A percentile compares a stretch with the other conserved stretches of the same genome.
Evolutionary conservation across 768 basidiomycete genomes (phyloP).

Genomic region (Daedaleopsis sinensis): DNA sequence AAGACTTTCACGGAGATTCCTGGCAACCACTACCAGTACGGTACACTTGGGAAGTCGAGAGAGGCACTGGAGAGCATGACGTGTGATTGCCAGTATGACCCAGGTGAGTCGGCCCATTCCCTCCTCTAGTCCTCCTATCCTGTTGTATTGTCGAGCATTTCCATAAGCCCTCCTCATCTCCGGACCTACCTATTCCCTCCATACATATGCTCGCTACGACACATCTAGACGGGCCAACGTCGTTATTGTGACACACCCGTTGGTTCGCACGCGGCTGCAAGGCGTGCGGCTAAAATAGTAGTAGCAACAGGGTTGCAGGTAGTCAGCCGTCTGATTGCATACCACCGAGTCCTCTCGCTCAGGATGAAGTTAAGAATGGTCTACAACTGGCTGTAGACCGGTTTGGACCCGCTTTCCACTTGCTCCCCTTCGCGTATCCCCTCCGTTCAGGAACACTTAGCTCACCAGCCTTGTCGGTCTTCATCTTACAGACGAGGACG

Average conservation of each 20-base stretch:
- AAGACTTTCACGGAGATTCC: constrained; percentile 72
- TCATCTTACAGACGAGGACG: constrained; percentile 52
- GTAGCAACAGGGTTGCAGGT: too few species aligned
- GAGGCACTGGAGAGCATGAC: constrained; percentile 92
- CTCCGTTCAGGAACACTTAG: too few species aligned
- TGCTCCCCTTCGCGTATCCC: too few species aligned
- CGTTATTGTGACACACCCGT: too few species aligned
- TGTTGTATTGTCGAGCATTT: neutral
- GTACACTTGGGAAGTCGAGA: constrained; percentile 82
- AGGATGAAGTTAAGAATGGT: neutral
- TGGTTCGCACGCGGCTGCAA: too few species aligned
- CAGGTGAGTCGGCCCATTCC: constrained; percentile 58
- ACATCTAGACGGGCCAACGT: too few species aligned
- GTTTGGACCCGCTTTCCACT: too few species aligned
- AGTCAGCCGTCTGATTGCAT: too few species aligned
- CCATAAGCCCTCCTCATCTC: neutral
- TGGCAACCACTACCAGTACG: constrained; percentile 86
- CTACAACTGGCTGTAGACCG: too few species aligned
- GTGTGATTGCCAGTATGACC: constrained; percentile 89
- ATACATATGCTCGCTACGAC: too few species aligned
- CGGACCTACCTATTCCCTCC: too few species aligned
- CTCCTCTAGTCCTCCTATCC: neutral
- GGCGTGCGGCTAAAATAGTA: too few species aligned
- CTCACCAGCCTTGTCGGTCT: neutral
- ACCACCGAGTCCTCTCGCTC: constrained; percentile 7